These are phyloP conservation scores for Citrus glauca DNA, from an alignment of 345 rosid genomes.

Conservation along the genomic window DNA sequence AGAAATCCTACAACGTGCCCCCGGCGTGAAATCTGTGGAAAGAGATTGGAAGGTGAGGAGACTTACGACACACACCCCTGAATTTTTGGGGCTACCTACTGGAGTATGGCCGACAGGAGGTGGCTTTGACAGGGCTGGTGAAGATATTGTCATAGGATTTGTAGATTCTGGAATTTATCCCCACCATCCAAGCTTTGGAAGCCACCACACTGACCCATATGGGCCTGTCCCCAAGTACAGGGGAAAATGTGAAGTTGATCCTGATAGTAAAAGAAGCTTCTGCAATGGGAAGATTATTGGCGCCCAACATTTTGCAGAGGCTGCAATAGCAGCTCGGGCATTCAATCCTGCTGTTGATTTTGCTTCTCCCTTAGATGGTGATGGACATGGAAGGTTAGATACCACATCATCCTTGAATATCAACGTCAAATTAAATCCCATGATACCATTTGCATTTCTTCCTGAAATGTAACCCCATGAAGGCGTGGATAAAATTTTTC, in stretches of 20 bases:
- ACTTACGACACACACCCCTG: conserved; percentile 96
- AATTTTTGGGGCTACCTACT: conserved; percentile 94
- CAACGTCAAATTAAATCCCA: background rate
- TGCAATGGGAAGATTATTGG: conserved; percentile 97
- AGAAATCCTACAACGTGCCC: conserved; percentile 66
- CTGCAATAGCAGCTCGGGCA: conserved; percentile 89
- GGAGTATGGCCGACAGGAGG: conserved; percentile 99
- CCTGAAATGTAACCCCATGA: background rate
- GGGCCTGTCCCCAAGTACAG: conserved; percentile 80
- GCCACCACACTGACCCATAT: conserved; percentile 64
- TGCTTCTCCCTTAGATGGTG: conserved; percentile 99
- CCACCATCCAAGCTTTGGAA: conserved; percentile 86
- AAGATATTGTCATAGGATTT: conserved; percentile 90
- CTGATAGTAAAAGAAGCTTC: conserved; percentile 57
- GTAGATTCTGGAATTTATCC: conserved; percentile 95
- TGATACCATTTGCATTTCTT: background rate
- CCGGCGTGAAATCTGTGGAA: conserved; percentile 81
- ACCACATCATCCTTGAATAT: background rate
- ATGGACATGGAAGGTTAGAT: conserved; percentile 96
- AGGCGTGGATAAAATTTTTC: background rate
- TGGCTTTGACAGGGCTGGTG: conserved; percentile 93
- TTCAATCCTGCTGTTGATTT: conserved; percentile 83
- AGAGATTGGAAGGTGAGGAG: conserved; percentile 97
- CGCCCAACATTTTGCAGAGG: conserved; percentile 98
- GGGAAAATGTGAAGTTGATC: conserved; percentile 92